phyloP scores from a whole-genome alignment of 176 grass and related monocot species.

The Saccharum spontaneum region DNA sequence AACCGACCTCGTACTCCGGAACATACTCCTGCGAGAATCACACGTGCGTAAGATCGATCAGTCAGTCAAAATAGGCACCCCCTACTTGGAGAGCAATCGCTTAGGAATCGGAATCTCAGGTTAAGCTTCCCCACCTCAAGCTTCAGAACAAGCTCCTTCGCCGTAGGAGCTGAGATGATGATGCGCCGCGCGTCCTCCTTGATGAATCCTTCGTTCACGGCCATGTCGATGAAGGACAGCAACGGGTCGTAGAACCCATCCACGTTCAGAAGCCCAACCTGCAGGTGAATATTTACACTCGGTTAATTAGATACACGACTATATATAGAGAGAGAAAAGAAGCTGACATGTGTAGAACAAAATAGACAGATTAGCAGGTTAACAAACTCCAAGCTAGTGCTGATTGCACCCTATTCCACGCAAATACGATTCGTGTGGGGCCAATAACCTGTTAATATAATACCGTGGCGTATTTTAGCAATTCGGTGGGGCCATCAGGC shows the following conservation, averaged over 20 bases:
- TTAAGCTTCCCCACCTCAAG: constrained; percentile 64
- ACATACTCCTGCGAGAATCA: constrained; percentile 61
- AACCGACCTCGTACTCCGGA: constrained; percentile 56
- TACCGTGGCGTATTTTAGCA: not conserved
- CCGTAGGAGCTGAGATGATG: constrained; percentile 73
- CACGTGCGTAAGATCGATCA: not conserved
- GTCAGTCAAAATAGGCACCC: not conserved
- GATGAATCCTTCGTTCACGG: constrained; percentile 83
- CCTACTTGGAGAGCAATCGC: not conserved
- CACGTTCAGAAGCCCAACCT: constrained; percentile 92
- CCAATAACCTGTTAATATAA: constrained; percentile 11
- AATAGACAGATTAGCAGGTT: not conserved
- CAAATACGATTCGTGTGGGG: not conserved
- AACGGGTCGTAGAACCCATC: constrained; percentile 89
- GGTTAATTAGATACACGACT: not conserved
- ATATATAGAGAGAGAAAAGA: not conserved
- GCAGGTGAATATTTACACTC: constrained; percentile 7
- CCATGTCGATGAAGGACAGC: constrained; percentile 86
- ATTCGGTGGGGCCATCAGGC: constrained; percentile 12
- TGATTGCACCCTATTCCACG: not conserved
- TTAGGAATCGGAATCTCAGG: not conserved
- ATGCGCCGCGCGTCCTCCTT: constrained; percentile 61
- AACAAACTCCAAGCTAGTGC: not conserved
- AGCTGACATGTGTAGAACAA: not conserved
- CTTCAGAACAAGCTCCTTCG: constrained; percentile 75